These are phyloP conservation scores for Talaromyces sp. DNA, from an alignment of 2,329 filamentous ascomycete species.

Conservation along the genomic window DNA sequence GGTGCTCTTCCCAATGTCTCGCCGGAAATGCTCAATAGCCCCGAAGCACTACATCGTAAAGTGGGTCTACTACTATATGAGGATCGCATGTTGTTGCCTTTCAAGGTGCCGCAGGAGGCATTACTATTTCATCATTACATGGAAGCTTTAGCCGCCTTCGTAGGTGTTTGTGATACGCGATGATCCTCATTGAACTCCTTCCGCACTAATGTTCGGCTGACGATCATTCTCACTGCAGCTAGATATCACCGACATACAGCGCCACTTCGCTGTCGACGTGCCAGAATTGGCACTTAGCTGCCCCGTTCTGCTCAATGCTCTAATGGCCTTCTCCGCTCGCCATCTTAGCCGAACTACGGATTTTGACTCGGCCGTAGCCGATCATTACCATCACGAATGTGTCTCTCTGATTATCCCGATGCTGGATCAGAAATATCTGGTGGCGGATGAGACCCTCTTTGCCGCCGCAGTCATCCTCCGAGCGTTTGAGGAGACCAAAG, in stretches of 20 bases:
- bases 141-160: conserved; percentile 5
- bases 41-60: conserved; percentile 9
- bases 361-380: conserved; percentile 41
- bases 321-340: conserved; percentile 42
- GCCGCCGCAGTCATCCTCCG: conserved; percentile 42
- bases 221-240: conserved; percentile 21
- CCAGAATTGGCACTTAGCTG: conserved; percentile 24
- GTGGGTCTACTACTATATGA: conserved; percentile 11
- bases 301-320: conserved; percentile 39
- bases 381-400: conserved; percentile 42
- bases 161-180: not conserved
- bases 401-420: conserved; percentile 41
- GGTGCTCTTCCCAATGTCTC: conserved; percentile 6
- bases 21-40: conserved; percentile 7
- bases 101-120: conserved; percentile 4
- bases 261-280: conserved; percentile 28
- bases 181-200: not conserved
- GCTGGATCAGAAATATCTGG: conserved; percentile 37
- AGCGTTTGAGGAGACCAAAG: conserved; percentile 43
- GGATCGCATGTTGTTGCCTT: conserved; percentile 9
- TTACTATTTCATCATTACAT: conserved; percentile 9
- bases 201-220: not conserved
- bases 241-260: conserved; percentile 27
- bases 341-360: conserved; percentile 39
- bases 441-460: conserved; percentile 39